Evolutionary conservation across 2,329 filamentous ascomycete genomes (phyloP).

Genomic region (Pezicula radicicola): DNA sequence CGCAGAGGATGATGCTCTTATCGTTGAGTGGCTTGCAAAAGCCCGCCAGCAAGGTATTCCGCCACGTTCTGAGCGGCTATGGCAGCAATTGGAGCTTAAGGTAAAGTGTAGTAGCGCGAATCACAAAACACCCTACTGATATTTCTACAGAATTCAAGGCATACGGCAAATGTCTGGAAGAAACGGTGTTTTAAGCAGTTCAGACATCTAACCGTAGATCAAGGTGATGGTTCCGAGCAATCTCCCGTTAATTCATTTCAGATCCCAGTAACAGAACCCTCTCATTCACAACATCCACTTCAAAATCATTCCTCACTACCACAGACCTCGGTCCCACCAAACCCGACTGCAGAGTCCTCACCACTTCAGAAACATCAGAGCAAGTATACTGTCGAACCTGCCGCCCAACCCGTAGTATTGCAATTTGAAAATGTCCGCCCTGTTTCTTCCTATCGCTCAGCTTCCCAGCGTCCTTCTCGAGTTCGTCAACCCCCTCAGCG

Average conservation of each 20-base stretch:
- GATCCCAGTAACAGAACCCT: background rate
- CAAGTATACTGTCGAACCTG: background rate
- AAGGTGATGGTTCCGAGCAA: constrained; percentile 6
- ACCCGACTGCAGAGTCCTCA: too few relatives aligned
- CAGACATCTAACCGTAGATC: constrained; percentile 8
- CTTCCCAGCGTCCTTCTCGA: constrained; percentile 10
- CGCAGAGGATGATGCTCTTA: constrained; percentile 19
- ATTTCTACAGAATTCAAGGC: constrained; percentile 15
- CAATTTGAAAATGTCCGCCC: background rate
- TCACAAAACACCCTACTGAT: constrained; percentile 3
- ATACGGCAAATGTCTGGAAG: constrained; percentile 12
- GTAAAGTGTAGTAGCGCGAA: constrained; percentile 9
- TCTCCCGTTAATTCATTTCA: constrained; percentile 1
- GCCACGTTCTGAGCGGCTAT: constrained; percentile 9
- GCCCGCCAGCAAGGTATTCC: constrained; percentile 10
- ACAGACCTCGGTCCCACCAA: too few relatives aligned
- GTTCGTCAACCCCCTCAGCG: constrained; percentile 19
- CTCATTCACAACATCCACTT: too few relatives aligned
- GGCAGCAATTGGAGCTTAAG: constrained; percentile 18
- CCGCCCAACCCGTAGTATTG: background rate
- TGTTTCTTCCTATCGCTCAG: background rate
- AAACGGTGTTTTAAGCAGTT: constrained; percentile 13
- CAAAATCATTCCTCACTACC: too few relatives aligned
- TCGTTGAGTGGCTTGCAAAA: constrained; percentile 20
- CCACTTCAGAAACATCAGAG: too few relatives aligned